A percentile compares a stretch with the other conserved stretches of the same genome.
phyloP scores from a whole-genome alignment of 345 rosid species.

The Turritis glabra region DNA sequence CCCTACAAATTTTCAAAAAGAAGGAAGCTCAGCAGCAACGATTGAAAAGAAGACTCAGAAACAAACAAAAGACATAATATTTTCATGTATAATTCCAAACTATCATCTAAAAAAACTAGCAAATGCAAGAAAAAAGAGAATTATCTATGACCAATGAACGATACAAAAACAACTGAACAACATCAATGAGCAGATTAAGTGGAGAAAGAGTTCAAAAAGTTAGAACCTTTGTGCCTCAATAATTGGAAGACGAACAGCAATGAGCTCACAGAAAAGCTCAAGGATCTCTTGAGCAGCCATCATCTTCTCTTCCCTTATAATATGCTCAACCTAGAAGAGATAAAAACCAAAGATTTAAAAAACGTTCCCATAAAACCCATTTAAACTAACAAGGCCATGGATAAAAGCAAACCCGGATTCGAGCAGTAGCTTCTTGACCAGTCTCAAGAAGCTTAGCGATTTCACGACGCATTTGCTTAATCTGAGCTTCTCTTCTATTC shows the following conservation, averaged over 20 bases:
- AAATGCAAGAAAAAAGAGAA: not conserved
- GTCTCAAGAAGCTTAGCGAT: slow-evolving; percentile 95
- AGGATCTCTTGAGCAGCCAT: slow-evolving; percentile 98
- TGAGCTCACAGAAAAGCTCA: slow-evolving; percentile 86
- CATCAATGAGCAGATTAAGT: not conserved
- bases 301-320: slow-evolving; percentile 95
- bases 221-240: slow-evolving; percentile 86
- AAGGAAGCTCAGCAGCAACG: not conserved
- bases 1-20: slow-evolving; percentile 49
- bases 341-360: not conserved
- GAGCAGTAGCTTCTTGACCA: slow-evolving; percentile 98
- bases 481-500: slow-evolving; percentile 90
- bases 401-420: slow-evolving; percentile 69
- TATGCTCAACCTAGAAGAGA: slow-evolving; percentile 78
- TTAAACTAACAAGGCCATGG: not conserved
- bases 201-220: not conserved
- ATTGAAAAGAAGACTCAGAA: not conserved
- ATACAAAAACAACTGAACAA: not conserved
- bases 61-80: not conserved
- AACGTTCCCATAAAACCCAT: not conserved
- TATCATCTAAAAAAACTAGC: not conserved
- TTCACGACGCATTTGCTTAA: slow-evolving; percentile 90
- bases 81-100: not conserved
- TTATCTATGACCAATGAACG: too few species aligned
- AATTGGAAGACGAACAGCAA: slow-evolving; percentile 88